phyloP scores from a whole-genome alignment of 106 monocot species.

The Allium sativum region DNA sequence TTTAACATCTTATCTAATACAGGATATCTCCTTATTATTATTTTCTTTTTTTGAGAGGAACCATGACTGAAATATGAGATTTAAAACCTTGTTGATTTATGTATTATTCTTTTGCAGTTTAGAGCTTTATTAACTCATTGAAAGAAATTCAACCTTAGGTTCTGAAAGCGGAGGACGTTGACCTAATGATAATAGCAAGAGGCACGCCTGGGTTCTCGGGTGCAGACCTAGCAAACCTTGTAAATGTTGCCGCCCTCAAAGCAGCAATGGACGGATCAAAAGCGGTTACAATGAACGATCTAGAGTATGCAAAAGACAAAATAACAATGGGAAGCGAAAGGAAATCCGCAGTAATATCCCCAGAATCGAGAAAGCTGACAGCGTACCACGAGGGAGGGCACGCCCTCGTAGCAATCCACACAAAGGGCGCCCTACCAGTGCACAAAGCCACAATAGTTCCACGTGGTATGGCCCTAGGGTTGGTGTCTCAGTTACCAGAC shows the following conservation, averaged over 20 bases:
- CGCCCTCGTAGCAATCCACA: constrained; percentile 93
- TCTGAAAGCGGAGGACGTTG: constrained; percentile 82
- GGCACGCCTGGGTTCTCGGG: constrained; percentile 97
- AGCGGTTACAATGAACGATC: constrained; percentile 78
- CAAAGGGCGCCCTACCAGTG: constrained; percentile 70
- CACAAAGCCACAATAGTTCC: constrained; percentile 97
- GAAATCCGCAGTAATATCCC: constrained; percentile 92
- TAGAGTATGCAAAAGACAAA: constrained; percentile 94
- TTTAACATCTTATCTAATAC: no score
- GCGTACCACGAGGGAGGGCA: constrained; percentile 99
- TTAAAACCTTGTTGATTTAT: not conserved
- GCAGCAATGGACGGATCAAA: constrained; percentile 99
- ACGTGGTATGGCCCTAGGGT: constrained; percentile 86
- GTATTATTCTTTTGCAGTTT: not conserved
- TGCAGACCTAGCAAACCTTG: constrained; percentile 93
- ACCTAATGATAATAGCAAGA: constrained; percentile 82
- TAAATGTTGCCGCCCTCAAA: constrained; percentile 91
- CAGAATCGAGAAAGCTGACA: constrained; percentile 69
- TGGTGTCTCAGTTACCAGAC: constrained; percentile 88
- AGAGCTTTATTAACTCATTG: not conserved
- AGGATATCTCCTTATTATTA: no score
- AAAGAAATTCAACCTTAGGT: constrained; percentile 29
- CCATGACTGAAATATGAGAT: no score
- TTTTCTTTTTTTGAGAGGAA: no score
- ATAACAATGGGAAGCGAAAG: constrained; percentile 99